Evolutionary conservation across 345 rosid species (phyloP), one percentile per base, ranked within the genome.

Genomic region (Stellera chamaejasme): DNA sequence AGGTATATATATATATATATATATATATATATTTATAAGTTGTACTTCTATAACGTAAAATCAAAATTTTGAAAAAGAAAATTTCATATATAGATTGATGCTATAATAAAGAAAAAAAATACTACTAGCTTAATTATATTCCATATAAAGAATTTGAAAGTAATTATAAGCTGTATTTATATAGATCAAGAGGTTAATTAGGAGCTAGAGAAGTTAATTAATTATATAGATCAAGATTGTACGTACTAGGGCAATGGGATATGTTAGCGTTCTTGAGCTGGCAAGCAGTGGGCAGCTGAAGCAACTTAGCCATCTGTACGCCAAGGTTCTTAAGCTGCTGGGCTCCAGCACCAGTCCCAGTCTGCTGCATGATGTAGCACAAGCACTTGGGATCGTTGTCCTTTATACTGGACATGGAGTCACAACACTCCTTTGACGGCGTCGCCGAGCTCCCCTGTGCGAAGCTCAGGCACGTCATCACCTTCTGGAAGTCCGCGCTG

Each of bases 251-350:
- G 68, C 97, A 90, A 10, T 76, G 50, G 48, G 65, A 58, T 71
- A 82, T 25, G 69, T 81, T 84, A 28, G 90, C 79, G 67, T 90
- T 90, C 15, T 75, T 68, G 55, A 93, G 26, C 68, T 82, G 72
- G 66, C 99, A 93, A 57, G 81, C 83, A 42, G 85, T 58, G 12
- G 99, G 96, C 45, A 93, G 96, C 75, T 81, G 87, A 62, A 93
- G 72, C 28, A 93, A 69, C 57, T 72, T 82, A 32, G 60, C 69
- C 64, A 77, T 84, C 64, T 76, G 88, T 11, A 93, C 70, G 12
- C 97, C 97, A 55, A 87, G 10, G 72, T 63, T 80, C 80, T 75
- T 89, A 15, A 90, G 11, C 26, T 26, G 44, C 11, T 66, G 70
- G 55, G 64, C 75, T 2, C 90, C 96, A 59, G 54, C 11, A 8